These are phyloP conservation scores for Lipomyces yamadae DNA, from an alignment of 805 yeast genomes.

Conservation along the genomic window DNA sequence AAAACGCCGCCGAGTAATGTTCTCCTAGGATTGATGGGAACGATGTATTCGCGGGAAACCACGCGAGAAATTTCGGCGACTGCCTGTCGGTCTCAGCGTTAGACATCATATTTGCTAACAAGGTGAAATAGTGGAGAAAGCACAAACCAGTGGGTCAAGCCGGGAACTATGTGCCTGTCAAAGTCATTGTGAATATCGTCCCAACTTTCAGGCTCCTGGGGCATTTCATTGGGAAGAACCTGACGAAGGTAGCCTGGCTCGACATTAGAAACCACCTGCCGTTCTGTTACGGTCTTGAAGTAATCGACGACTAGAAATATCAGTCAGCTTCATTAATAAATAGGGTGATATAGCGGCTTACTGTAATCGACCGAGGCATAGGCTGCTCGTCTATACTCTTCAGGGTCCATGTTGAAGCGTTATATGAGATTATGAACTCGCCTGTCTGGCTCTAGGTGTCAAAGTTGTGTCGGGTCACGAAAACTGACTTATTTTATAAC, in stretches of 20 bases:
- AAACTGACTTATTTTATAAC: too few relatives aligned
- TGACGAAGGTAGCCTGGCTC: conserved; percentile 38
- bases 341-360: conserved; percentile 8
- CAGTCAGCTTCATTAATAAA: background rate
- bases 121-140: background rate
- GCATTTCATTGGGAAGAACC: conserved; percentile 36
- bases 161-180: conserved; percentile 36
- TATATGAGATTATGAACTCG: background rate
- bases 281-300: conserved; percentile 26
- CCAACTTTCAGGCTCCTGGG: conserved; percentile 37
- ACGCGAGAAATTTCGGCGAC: conserved; percentile 39
- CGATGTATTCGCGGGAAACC: conserved; percentile 38
- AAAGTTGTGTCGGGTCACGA: background rate
- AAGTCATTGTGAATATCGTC: conserved; percentile 35
- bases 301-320: conserved; percentile 31
- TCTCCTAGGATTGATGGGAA: conserved; percentile 40
- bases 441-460: too few relatives aligned
- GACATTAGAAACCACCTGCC: conserved; percentile 34
- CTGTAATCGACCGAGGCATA: conserved; percentile 38
- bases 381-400: conserved; percentile 38
- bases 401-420: conserved; percentile 34
- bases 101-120: background rate
- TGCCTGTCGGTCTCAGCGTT: conserved; percentile 26
- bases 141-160: conserved; percentile 38
- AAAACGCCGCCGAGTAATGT: conserved; percentile 39